Conservation (phyloP, 306 rosid species). For the Castanospermum australe region DNA sequence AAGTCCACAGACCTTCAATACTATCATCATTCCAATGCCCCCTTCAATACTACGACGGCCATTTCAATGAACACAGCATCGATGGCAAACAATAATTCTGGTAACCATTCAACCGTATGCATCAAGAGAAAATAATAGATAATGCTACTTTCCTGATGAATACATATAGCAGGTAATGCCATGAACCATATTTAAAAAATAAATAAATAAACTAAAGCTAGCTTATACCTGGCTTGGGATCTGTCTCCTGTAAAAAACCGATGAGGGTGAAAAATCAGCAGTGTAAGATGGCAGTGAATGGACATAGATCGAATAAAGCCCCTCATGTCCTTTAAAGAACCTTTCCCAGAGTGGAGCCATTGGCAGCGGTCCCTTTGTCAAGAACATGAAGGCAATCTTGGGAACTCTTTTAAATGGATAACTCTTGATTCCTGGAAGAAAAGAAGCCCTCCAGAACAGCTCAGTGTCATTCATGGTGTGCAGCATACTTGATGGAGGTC, state of each 20-base stretch:
- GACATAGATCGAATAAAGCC: slow-evolving; percentile 53
- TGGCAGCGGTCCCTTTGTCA: slow-evolving; percentile 73
- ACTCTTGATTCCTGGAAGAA: slow-evolving; percentile 50
- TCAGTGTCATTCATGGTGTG: slow-evolving; percentile 82
- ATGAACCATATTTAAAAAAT: neutral
- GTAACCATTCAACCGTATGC: neutral
- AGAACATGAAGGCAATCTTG: slow-evolving; percentile 73
- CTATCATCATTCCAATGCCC: neutral
- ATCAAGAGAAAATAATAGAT: neutral
- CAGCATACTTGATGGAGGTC: slow-evolving; percentile 62
- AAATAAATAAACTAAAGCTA: slow-evolving; percentile 1
- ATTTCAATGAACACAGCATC: neutral
- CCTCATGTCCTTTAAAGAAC: slow-evolving; percentile 53
- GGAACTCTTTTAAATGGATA: slow-evolving; percentile 58
- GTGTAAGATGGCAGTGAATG: slow-evolving; percentile 60
- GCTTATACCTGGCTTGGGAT: slow-evolving; percentile 91
- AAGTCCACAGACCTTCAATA: neutral
- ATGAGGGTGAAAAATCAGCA: slow-evolving; percentile 55
- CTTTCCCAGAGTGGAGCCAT: slow-evolving; percentile 70
- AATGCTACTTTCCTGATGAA: neutral
- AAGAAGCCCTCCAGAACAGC: slow-evolving; percentile 84
- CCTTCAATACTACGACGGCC: neutral
- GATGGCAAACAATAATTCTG: neutral
- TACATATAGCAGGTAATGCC: slow-evolving; percentile 9
- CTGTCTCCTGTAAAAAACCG: slow-evolving; percentile 74